Evolutionary conservation across 1,139 yeast species (phyloP).

Genomic region (Yamadazyma diddensiae): DNA sequence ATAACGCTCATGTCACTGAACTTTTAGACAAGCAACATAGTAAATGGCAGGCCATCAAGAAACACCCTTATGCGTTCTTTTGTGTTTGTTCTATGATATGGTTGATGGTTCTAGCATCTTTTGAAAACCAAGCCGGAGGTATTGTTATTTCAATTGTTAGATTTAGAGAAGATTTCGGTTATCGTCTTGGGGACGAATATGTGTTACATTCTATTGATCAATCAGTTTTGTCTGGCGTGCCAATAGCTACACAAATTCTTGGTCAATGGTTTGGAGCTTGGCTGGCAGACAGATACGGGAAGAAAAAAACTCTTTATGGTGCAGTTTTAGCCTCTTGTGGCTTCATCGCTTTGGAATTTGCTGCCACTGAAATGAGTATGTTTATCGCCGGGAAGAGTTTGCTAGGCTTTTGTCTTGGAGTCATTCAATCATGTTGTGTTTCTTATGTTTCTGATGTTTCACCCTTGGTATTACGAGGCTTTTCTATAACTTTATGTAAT

Average conservation of each 20-base stretch:
- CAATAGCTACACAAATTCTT: constrained; percentile 13
- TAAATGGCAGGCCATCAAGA: constrained; percentile 7
- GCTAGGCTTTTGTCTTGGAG: constrained; percentile 15
- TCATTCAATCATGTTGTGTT: constrained; percentile 13
- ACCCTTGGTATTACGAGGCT: constrained; percentile 18
- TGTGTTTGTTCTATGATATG: constrained; percentile 7
- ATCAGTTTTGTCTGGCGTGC: constrained; percentile 26
- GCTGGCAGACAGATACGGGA: constrained; percentile 17
- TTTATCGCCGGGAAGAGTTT: constrained; percentile 18
- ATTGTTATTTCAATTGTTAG: constrained; percentile 19
- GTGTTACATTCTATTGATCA: constrained; percentile 25
- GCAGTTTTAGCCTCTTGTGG: constrained; percentile 14
- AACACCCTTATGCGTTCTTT: constrained; percentile 6
- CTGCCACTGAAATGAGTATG: constrained; percentile 14
- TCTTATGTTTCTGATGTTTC: constrained; percentile 19
- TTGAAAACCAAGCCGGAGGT: constrained; percentile 22
- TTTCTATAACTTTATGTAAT: constrained; percentile 19
- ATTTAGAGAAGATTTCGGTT: constrained; percentile 29
- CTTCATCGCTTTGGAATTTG: constrained; percentile 17
- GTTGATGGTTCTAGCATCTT: constrained; percentile 4
- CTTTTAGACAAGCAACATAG: constrained; percentile 5
- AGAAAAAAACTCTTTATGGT: constrained; percentile 15
- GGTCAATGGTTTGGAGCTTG: constrained; percentile 17
- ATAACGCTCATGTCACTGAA: constrained; percentile 6
- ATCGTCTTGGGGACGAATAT: constrained; percentile 3